phyloP scores from a whole-genome alignment of 345 rosid species.

The Eutrema japonicum region DNA sequence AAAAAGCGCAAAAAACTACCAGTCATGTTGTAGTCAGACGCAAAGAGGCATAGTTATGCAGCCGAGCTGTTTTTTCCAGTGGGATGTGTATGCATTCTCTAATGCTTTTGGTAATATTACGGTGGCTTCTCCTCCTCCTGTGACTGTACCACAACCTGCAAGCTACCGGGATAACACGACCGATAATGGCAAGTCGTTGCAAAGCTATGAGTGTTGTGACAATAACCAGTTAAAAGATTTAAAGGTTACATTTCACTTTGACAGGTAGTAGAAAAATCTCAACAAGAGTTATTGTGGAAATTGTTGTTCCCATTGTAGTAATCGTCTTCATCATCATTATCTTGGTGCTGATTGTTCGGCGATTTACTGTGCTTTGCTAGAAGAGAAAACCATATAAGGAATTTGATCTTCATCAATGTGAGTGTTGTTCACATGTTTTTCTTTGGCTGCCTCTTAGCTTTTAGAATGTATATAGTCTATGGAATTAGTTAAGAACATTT shows the following conservation, averaged over 20 bases:
- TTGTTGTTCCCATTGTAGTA: constrained; percentile 1
- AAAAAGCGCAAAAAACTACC: neutral
- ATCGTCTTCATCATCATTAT: neutral
- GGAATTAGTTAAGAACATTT: neutral
- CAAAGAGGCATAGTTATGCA: neutral
- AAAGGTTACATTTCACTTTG: neutral
- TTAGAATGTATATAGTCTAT: neutral
- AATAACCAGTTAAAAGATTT: neutral
- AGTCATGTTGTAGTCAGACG: constrained; percentile 20
- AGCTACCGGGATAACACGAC: neutral
- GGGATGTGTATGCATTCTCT: constrained; percentile 27
- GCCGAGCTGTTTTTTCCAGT: constrained; percentile 35
- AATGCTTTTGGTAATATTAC: neutral
- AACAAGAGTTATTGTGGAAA: neutral
- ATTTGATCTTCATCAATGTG: neutral
- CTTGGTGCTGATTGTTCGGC: neutral
- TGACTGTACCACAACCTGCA: neutral
- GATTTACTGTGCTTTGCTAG: constrained; percentile 7
- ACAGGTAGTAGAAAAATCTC: constrained; percentile 11
- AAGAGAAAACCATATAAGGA: neutral
- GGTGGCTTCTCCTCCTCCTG: neutral
- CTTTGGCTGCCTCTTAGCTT: neutral
- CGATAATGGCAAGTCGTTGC: neutral
- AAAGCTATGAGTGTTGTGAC: neutral
- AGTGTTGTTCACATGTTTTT: constrained; percentile 7